Percentiles rank a stretch among this genome's conserved stretches.
Conservation (phyloP, 1,284 basidiomycete species). For the Apiotrichum domesticum region DNA sequence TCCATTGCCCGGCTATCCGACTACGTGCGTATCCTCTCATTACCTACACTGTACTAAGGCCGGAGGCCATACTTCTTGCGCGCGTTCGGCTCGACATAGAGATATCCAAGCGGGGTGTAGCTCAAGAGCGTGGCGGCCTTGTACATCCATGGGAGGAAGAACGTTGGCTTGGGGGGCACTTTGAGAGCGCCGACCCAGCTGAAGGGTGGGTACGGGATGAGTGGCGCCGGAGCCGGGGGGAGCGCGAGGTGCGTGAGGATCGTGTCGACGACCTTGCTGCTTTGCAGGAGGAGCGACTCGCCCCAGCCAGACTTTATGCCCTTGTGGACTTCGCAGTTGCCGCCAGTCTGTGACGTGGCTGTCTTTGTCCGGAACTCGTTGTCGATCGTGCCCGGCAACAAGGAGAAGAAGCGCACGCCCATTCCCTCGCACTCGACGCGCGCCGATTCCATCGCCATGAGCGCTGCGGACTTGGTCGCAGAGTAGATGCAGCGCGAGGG, state of each 20-base stretch:
- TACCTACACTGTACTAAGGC: neutral
- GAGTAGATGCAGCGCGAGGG: slow-evolving; percentile 81
- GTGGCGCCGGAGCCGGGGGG: slow-evolving; percentile 27
- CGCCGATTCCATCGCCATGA: slow-evolving; percentile 66
- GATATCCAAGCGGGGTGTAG: slow-evolving; percentile 37
- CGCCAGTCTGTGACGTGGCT: slow-evolving; percentile 51
- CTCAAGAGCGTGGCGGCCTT: slow-evolving; percentile 32
- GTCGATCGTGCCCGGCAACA: slow-evolving; percentile 51
- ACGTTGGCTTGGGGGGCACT: slow-evolving; percentile 30
- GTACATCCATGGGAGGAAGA: slow-evolving; percentile 43
- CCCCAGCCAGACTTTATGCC: slow-evolving; percentile 31
- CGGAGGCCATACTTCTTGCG: slow-evolving; percentile 45
- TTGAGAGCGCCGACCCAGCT: slow-evolving; percentile 25
- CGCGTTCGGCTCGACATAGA: slow-evolving; percentile 41
- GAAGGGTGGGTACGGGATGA: slow-evolving; percentile 41
- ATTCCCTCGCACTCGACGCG: slow-evolving; percentile 52
- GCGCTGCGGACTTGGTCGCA: slow-evolving; percentile 73
- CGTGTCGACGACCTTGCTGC: slow-evolving; percentile 30
- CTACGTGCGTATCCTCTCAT: too few relatives aligned
- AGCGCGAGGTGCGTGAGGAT: slow-evolving; percentile 41
- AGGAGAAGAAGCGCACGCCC: slow-evolving; percentile 46
- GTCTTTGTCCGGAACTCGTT: slow-evolving; percentile 70
- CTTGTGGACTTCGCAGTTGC: slow-evolving; percentile 21
- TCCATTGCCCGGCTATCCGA: too few relatives aligned
- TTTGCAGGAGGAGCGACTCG: slow-evolving; percentile 36